Conservation (phyloP, 1,284 basidiomycete species). For the Pholiota adiposa region DNA sequence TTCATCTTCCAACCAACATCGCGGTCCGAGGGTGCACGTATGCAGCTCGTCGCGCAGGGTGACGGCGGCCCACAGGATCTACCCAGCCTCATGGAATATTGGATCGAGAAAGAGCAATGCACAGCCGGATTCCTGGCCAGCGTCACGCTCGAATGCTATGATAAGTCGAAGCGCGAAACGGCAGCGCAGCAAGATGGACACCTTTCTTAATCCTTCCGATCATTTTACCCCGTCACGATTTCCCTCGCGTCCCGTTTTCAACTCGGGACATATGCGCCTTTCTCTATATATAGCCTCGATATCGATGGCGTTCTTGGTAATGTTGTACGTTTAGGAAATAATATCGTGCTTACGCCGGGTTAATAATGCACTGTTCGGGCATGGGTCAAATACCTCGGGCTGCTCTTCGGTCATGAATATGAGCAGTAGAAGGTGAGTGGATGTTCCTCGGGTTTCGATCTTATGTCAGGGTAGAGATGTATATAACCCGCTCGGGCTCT, state of each 20-base stretch:
- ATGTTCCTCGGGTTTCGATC: not conserved
- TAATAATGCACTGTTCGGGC: not conserved
- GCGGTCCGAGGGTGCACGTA: slow-evolving; percentile 47
- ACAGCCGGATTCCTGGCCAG: slow-evolving; percentile 79
- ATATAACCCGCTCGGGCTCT: not conserved
- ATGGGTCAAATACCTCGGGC: not conserved
- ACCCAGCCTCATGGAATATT: slow-evolving; percentile 68
- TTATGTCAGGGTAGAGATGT: not conserved
- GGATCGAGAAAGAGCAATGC: slow-evolving; percentile 74
- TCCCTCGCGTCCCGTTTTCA: not conserved
- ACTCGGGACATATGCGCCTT: not conserved
- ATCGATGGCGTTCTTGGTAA: slow-evolving; percentile 2
- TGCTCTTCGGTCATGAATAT: not conserved
- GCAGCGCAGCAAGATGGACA: not conserved
- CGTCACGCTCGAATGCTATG: slow-evolving; percentile 76
- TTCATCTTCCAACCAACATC: slow-evolving; percentile 70
- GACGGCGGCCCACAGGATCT: slow-evolving; percentile 73
- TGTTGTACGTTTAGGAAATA: not conserved
- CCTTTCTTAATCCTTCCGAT: not conserved
- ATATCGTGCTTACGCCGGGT: slow-evolving; percentile 7
- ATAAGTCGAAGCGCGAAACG: slow-evolving; percentile 49
- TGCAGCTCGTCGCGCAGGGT: slow-evolving; percentile 73
- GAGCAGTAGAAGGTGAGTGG: not conserved
- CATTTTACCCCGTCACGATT: not conserved
- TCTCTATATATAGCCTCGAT: slow-evolving; percentile 8